Percentiles rank a stretch among this genome's conserved stretches.
phyloP scores from a whole-genome alignment of 352 stramenopile genomes.

The Globisporangium canariense region DNA sequence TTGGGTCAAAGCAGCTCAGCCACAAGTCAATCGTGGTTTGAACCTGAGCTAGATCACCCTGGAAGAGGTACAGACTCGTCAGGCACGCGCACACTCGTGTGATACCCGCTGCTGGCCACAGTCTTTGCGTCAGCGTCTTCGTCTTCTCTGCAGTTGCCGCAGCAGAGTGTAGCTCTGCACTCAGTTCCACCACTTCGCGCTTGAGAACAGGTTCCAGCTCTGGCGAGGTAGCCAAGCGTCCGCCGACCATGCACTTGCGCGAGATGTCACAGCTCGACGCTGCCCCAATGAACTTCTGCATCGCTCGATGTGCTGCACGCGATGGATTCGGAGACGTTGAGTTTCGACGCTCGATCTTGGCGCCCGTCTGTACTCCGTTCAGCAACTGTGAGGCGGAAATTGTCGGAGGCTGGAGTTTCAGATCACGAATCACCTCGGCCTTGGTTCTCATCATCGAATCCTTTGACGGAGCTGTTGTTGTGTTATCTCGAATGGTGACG shows the following conservation, averaged over 20 bases:
- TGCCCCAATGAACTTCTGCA: slow-evolving; percentile 71
- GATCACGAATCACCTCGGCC: slow-evolving; percentile 16
- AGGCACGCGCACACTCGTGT: slow-evolving; percentile 78
- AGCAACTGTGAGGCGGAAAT: not conserved
- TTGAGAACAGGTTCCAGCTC: slow-evolving; percentile 63
- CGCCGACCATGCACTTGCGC: slow-evolving; percentile 68
- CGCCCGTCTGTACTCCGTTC: not conserved
- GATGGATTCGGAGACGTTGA: slow-evolving; percentile 53
- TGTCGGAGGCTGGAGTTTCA: slow-evolving; percentile 11
- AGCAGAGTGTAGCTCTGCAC: slow-evolving; percentile 58
- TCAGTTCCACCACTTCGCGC: slow-evolving; percentile 61
- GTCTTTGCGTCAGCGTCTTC: slow-evolving; percentile 41
- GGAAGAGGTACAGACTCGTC: slow-evolving; percentile 67
- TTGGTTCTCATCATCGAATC: slow-evolving; percentile 8
- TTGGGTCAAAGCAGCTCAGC: slow-evolving; percentile 80
- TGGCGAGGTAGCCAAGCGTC: slow-evolving; percentile 51
- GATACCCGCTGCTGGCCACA: slow-evolving; percentile 80
- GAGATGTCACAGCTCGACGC: slow-evolving; percentile 70
- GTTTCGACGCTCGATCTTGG: slow-evolving; percentile 24
- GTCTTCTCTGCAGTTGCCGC: slow-evolving; percentile 65
- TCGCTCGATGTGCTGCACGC: slow-evolving; percentile 50
- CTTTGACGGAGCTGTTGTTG: slow-evolving; percentile 1
- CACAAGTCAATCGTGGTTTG: slow-evolving; percentile 52
- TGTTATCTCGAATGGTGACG: not conserved
- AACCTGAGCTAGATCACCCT: slow-evolving; percentile 61